Evolutionary conservation across 2,329 filamentous ascomycete genomes (phyloP), one percentile per base, ranked within the genome.

Genomic region (Venturia effusa): DNA sequence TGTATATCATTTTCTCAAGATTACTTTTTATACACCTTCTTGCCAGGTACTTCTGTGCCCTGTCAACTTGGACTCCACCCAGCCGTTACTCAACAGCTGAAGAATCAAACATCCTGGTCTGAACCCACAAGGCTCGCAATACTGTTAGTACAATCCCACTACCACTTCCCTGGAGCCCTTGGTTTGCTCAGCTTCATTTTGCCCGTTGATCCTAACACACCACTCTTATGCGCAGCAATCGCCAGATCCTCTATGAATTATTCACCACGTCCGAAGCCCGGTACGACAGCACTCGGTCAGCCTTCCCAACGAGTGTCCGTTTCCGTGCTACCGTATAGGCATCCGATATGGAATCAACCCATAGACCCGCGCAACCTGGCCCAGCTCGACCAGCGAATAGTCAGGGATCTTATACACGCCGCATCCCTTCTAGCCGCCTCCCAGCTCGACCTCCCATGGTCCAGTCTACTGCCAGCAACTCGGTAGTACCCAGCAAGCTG

Each of bases 271-370:
- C 71, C 70, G 70, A 68, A 65, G 65, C 67, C 69, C 66, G 66
- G 70, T 71, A 69, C 68, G 68, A 75, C 70, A 69, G 67, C 67
- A 64, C 67, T 66, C 62, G 65, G 67, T 68, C 69, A 68, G 65
- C 67, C 68, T 66, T 68, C 66, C 65, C 61, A 65, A 65, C 65
- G 66, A 62, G 66, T 67, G 69, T 69, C 66, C 68, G 70, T 66
- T 68, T 68, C 70, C 70, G 73, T 74, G 67, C 69, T 71, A 75
- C 73, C 67, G 71, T 67, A 64, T 66, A 66, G 67, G 66, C 71
- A 68, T 70, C 70, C 70, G 69, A 71, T 64, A 77, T 77, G 75
- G 74, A 74, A 71, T 74, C 73, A 51, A 51, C 22, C 66, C 74
- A 75, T 71, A 76, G 74, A 69, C 73, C 74, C 71, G 72, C 74